A percentile compares a stretch with the other conserved stretches of the same genome.
Conservation (phyloP, 768 basidiomycete species). For the Mycena vitilis region DNA sequence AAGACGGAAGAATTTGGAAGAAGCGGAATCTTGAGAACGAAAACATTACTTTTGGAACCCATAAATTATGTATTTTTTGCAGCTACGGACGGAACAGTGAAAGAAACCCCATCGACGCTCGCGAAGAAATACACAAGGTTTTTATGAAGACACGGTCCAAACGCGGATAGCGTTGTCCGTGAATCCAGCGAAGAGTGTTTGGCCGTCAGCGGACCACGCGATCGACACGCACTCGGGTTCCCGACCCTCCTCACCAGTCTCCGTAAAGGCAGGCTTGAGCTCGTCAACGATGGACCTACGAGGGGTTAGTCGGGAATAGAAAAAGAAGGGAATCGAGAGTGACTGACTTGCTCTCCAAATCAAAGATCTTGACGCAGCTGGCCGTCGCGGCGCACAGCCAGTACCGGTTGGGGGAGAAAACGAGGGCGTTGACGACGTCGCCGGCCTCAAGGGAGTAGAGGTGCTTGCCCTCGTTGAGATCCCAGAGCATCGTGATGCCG, state of each 20-base stretch:
- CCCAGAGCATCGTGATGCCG: constrained; percentile 99
- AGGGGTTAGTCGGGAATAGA: constrained; percentile 10
- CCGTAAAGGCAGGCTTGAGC: constrained; percentile 94
- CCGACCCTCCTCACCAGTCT: constrained; percentile 75
- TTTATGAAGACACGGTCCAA: constrained; percentile 84
- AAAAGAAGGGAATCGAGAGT: background rate
- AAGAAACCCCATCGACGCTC: constrained; percentile 30
- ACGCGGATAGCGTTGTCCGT: constrained; percentile 94
- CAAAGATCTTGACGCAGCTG: constrained; percentile 98
- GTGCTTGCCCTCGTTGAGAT: constrained; percentile 99
- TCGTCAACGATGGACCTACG: constrained; percentile 96
- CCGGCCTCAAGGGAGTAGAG: constrained; percentile 99
- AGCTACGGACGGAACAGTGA: constrained; percentile 33
- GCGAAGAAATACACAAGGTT: constrained; percentile 30
- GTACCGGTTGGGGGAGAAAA: constrained; percentile 99
- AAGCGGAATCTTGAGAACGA: constrained; percentile 48
- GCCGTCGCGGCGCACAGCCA: constrained; percentile 99
- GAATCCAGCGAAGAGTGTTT: constrained; percentile 97
- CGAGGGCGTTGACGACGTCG: constrained; percentile 98
- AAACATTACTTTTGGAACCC: constrained; percentile 26
- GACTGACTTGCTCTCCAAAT: constrained; percentile 97
- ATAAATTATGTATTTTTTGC: constrained; percentile 36
- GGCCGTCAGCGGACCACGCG: constrained; percentile 98
- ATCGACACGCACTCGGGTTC: constrained; percentile 96
- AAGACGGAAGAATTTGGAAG: constrained; percentile 71